These are phyloP conservation scores for Cyclotella kingstonii DNA, from an alignment of 108 stramenopile genomes.

Conservation along the genomic window DNA sequence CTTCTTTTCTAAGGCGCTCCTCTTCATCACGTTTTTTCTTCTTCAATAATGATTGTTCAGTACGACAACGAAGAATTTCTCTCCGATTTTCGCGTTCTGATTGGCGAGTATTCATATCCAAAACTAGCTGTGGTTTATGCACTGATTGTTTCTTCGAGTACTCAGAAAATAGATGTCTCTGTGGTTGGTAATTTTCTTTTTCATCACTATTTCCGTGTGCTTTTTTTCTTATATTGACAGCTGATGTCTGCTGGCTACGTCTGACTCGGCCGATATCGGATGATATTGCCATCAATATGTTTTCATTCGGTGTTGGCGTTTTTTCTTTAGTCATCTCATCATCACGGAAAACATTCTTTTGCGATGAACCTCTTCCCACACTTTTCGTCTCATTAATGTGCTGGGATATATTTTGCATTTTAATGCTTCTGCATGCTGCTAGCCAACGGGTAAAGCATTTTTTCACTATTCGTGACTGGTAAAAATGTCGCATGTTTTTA, in stretches of 20 bases:
- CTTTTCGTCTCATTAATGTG: no score
- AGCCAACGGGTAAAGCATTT: not conserved
- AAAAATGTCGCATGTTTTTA: not conserved
- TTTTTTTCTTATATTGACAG: no score
- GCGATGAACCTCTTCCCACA: no score
- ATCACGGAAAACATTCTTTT: no score
- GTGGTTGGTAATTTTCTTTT: conserved; percentile 9
- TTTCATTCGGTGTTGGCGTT: no score
- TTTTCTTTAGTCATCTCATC: no score
- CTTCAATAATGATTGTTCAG: conserved; percentile 6
- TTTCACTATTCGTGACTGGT: not conserved
- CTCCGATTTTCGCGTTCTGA: conserved; percentile 21
- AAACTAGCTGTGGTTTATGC: conserved; percentile 12
- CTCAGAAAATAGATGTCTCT: conserved; percentile 4
- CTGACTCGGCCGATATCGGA: no score
- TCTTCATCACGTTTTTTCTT: conserved; percentile 13
- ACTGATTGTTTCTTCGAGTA: not conserved
- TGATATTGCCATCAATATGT: no score
- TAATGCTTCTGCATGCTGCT: no score
- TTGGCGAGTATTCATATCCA: conserved; percentile 14
- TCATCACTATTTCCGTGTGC: not conserved
- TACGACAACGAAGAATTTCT: conserved; percentile 4
- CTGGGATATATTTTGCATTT: no score
- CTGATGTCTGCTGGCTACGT: not conserved
- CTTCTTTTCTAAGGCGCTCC: conserved; percentile 5